phyloP scores from a whole-genome alignment of 345 rosid genomes.

The Angophora floribunda region DNA sequence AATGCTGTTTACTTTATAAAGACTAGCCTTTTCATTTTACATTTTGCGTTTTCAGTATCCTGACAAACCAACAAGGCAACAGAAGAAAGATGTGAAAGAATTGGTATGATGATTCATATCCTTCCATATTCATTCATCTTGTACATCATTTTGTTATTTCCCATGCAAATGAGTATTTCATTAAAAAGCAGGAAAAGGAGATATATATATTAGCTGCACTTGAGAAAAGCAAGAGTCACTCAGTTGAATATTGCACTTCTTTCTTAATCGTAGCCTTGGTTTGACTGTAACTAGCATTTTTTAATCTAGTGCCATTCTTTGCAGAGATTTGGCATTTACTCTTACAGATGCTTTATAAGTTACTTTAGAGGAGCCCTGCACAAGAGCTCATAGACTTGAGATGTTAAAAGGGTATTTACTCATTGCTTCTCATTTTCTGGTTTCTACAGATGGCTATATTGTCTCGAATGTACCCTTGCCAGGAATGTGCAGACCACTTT shows the following conservation, averaged over 20 bases:
- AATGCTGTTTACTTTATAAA: not conserved
- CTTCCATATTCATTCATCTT: not conserved
- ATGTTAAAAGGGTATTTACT: not conserved
- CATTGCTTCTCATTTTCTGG: not conserved
- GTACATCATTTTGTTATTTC: not conserved
- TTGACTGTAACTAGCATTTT: not conserved
- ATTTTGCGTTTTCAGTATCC: slow-evolving; percentile 55
- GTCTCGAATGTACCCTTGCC: slow-evolving; percentile 89
- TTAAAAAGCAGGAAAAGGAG: not conserved
- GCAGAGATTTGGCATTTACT: not conserved
- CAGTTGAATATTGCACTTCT: not conserved
- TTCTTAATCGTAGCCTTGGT: not conserved
- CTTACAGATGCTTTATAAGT: not conserved
- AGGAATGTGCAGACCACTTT: slow-evolving; percentile 95
- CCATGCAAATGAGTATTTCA: not conserved
- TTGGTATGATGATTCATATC: slow-evolving; percentile 37
- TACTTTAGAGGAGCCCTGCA: not conserved
- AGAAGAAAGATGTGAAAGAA: slow-evolving; percentile 85
- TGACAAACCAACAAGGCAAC: slow-evolving; percentile 91
- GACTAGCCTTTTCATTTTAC: not conserved
- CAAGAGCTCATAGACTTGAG: not conserved
- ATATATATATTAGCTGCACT: not conserved
- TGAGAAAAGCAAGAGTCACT: not conserved
- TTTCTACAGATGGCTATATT: slow-evolving; percentile 74
- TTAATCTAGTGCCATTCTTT: not conserved